phyloP scores from a whole-genome alignment of 2,329 filamentous ascomycete species.

The Alternaria longipes region DNA sequence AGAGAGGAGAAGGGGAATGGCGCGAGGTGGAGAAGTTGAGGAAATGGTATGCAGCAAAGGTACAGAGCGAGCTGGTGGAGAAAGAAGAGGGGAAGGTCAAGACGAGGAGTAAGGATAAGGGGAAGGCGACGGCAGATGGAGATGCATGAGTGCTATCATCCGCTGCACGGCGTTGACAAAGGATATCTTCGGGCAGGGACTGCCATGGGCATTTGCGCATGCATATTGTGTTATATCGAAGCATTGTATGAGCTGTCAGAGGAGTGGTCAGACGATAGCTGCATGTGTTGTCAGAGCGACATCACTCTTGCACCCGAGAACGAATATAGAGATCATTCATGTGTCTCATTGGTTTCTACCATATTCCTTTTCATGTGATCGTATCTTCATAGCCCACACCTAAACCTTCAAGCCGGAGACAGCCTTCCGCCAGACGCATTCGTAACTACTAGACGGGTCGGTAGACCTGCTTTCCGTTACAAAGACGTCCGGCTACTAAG shows the following conservation, averaged over 20 bases:
- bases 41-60: constrained; percentile 49
- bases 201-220: background rate
- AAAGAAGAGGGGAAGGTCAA: constrained; percentile 22
- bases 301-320: constrained; percentile 10
- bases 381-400: constrained; percentile 26
- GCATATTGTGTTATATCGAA: background rate
- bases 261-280: background rate
- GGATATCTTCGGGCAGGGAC: background rate
- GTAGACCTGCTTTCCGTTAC: constrained; percentile 1
- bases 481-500: constrained; percentile 8
- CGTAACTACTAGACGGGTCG: constrained; percentile 8
- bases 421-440: constrained; percentile 1
- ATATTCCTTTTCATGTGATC: constrained; percentile 29
- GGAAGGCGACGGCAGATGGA: constrained; percentile 9
- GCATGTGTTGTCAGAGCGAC: background rate
- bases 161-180: background rate
- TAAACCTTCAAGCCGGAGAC: background rate
- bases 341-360: constrained; percentile 35
- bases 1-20: constrained; percentile 58
- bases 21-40: constrained; percentile 52
- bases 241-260: background rate
- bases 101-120: constrained; percentile 27
- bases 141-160: background rate
- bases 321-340: constrained; percentile 31
- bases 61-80: constrained; percentile 27